Evolutionary conservation across 2,329 filamentous ascomycete genomes (phyloP).

Genomic region (Teratosphaeriaceae sp.): DNA sequence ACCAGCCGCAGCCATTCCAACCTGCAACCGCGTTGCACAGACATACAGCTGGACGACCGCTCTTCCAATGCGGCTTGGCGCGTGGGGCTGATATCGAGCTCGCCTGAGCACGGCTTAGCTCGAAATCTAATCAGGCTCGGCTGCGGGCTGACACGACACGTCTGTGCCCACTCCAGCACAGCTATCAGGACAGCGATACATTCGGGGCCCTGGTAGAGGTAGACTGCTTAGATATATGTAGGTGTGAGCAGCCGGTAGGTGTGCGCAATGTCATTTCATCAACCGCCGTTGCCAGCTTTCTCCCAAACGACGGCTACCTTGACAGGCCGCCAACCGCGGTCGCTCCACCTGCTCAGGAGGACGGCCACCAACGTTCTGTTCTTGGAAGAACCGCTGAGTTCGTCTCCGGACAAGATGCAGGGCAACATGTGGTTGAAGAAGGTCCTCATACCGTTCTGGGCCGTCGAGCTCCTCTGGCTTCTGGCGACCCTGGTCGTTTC

Average conservation of each 20-base stretch:
- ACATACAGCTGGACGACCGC: neutral
- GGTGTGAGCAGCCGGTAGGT: too few species aligned
- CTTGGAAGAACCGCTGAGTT: too few species aligned
- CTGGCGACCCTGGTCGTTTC: constrained; percentile 13
- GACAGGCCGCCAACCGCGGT: neutral
- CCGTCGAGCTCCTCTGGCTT: constrained; percentile 15
- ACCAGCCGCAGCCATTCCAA: too few species aligned
- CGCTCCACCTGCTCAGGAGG: neutral
- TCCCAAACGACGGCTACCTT: neutral
- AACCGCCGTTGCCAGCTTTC: too few species aligned
- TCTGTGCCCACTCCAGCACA: too few species aligned
- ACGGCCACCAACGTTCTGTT: too few species aligned
- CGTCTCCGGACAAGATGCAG: constrained; percentile 7
- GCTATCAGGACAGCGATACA: too few species aligned
- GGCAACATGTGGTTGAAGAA: constrained; percentile 23
- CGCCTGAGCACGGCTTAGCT: neutral
- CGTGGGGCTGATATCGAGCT: neutral
- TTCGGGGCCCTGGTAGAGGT: too few species aligned
- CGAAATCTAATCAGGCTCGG: too few species aligned
- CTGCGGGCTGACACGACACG: too few species aligned
- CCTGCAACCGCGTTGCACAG: neutral
- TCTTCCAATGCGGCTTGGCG: neutral
- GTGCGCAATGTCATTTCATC: too few species aligned
- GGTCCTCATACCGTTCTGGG: constrained; percentile 25
- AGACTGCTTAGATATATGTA: too few species aligned